Evolutionary conservation across 2,329 filamentous ascomycete genomes (phyloP).

Genomic region (Colletotrichum karsti): DNA sequence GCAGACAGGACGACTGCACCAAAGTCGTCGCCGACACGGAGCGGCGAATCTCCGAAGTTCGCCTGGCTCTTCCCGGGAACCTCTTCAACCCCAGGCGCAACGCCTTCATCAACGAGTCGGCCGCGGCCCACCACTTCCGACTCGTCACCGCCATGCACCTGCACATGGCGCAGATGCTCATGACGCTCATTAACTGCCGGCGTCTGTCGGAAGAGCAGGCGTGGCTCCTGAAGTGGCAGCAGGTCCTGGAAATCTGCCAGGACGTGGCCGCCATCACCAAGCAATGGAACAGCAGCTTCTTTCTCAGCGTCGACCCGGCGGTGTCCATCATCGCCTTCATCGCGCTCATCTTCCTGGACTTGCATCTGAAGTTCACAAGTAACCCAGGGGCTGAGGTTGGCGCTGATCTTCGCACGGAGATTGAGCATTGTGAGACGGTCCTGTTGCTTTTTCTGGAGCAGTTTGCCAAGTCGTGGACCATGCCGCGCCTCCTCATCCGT

Average conservation of each 20-base stretch:
- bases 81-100: slow-evolving; percentile 25
- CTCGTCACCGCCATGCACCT: slow-evolving; percentile 28
- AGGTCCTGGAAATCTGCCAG: slow-evolving; percentile 25
- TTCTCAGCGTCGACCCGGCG: neutral
- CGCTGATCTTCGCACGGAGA: neutral
- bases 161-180: slow-evolving; percentile 24
- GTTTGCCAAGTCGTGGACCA: slow-evolving; percentile 27
- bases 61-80: neutral
- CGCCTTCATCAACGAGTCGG: slow-evolving; percentile 18
- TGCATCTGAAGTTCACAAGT: neutral
- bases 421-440: slow-evolving; percentile 19
- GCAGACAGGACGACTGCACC: neutral
- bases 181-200: slow-evolving; percentile 16
- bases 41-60: neutral
- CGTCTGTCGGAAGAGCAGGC: neutral
- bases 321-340: neutral
- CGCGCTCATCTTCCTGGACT: neutral
- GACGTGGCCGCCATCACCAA: slow-evolving; percentile 19
- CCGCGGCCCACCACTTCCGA: slow-evolving; percentile 16
- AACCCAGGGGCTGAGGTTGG: neutral
- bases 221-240: slow-evolving; percentile 28
- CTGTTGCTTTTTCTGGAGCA: slow-evolving; percentile 24
- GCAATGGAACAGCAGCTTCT: neutral
- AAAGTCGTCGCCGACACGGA: neutral
- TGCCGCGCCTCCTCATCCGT: slow-evolving; percentile 28